A percentile compares a stretch with the other conserved stretches of the same genome.
These are phyloP conservation scores for Neolentinus lepideus DNA, from an alignment of 1,284 basidiomycete species.

Conservation along the genomic window DNA sequence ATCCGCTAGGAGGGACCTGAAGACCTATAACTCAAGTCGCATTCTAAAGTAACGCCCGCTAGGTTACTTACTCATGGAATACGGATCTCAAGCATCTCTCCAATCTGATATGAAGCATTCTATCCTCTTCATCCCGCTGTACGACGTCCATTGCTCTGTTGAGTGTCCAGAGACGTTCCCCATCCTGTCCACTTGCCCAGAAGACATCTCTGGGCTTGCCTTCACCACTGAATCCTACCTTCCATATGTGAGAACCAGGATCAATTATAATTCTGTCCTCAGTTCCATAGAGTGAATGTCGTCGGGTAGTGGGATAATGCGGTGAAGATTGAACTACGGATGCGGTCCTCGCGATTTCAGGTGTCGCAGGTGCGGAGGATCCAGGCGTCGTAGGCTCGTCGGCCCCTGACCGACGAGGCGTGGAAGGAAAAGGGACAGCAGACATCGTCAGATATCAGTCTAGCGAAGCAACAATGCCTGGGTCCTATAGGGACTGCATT, in stretches of 20 bases:
- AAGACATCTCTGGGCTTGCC: conserved; percentile 77
- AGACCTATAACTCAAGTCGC: conserved; percentile 13
- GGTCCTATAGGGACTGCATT: no score
- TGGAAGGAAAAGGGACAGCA: background rate
- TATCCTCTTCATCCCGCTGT: conserved; percentile 67
- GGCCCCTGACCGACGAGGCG: background rate
- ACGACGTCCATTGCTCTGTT: conserved; percentile 42
- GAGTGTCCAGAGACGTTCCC: conserved; percentile 51
- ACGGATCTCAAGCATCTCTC: conserved; percentile 67
- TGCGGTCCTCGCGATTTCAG: conserved; percentile 40
- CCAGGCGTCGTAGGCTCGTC: conserved; percentile 20
- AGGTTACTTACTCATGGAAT: conserved; percentile 72
- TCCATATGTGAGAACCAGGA: conserved; percentile 80
- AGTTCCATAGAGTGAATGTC: conserved; percentile 78
- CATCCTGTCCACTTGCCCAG: conserved; percentile 37
- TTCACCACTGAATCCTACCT: conserved; percentile 86
- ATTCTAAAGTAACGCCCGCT: conserved; percentile 5
- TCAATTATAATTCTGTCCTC: conserved; percentile 85
- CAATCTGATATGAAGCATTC: conserved; percentile 60
- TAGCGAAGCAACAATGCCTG: no score
- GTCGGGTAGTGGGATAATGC: conserved; percentile 68
- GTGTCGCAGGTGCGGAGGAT: conserved; percentile 25
- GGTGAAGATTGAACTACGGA: conserved; percentile 59
- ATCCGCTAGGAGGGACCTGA: conserved; percentile 85
- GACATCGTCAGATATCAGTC: background rate